Percentiles rank a stretch among this genome's conserved stretches.
phyloP scores from a whole-genome alignment of 139 green algal genomes.

The Parachlorella kessleri region DNA sequence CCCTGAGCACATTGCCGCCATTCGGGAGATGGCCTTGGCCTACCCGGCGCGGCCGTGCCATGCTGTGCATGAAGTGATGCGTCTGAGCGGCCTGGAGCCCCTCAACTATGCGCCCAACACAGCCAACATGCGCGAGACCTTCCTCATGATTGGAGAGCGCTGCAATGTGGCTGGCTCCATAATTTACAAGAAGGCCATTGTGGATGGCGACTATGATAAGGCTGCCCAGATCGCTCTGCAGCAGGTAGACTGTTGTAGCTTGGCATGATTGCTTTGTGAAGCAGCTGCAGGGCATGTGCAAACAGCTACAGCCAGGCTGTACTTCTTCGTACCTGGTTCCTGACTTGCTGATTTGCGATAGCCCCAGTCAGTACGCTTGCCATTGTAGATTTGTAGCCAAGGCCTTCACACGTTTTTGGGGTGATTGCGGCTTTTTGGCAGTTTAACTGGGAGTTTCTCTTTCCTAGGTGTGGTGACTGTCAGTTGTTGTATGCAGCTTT shows the following conservation, averaged over 20 bases:
- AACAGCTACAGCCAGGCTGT: no score
- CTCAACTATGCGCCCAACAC: slow-evolving; percentile 87
- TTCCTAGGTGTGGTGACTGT: no score
- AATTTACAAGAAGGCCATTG: slow-evolving; percentile 97
- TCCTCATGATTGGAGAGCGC: slow-evolving; percentile 95
- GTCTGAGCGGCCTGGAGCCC: slow-evolving; percentile 92
- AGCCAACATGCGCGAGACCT: slow-evolving; percentile 78
- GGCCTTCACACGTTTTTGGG: no score
- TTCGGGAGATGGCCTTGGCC: slow-evolving; percentile 53
- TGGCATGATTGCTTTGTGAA: no score
- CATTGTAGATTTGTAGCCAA: no score
- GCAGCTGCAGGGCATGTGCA: no score
- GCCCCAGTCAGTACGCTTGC: no score
- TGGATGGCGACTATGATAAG: slow-evolving; percentile 94
- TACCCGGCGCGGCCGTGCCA: slow-evolving; percentile 69
- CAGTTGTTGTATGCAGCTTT: no score
- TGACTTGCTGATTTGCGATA: no score
- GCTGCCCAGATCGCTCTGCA: slow-evolving; percentile 85
- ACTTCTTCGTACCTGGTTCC: no score
- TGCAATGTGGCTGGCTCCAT: slow-evolving; percentile 96
- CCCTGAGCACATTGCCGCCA: slow-evolving; percentile 89
- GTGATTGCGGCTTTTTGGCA: no score
- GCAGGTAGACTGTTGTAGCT: slow-evolving; percentile 60
- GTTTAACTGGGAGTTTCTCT: no score
- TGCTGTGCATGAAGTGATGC: slow-evolving; percentile 72